phyloP scores from a whole-genome alignment of 2,329 filamentous ascomycete genomes.

The Fusarium hostae region DNA sequence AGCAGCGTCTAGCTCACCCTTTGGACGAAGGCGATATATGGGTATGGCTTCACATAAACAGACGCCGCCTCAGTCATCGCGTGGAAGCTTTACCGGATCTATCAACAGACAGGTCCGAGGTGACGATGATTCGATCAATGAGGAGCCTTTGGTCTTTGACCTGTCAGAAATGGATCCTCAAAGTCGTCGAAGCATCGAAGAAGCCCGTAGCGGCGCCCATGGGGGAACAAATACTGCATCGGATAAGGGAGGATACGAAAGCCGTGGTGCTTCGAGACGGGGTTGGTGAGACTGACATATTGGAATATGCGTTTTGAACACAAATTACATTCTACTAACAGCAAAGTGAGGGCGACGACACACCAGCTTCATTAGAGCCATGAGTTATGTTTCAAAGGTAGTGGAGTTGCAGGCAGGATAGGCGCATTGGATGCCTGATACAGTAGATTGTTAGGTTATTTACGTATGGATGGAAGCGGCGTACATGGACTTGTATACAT shows the following conservation, averaged over 20 bases:
- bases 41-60: conserved; percentile 56
- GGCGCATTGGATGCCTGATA: conserved; percentile 27
- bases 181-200: conserved; percentile 68
- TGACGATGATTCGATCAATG: conserved; percentile 66
- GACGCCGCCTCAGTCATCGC: conserved; percentile 57
- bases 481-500: conserved; percentile 26
- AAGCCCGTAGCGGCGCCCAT: conserved; percentile 55
- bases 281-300: conserved; percentile 49
- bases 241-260: conserved; percentile 55
- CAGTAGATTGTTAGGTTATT: conserved; percentile 14
- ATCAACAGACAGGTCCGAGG: conserved; percentile 52
- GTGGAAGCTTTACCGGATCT: conserved; percentile 59
- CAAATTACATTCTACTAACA: conserved; percentile 7
- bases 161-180: conserved; percentile 76
- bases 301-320: conserved; percentile 17
- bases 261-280: conserved; percentile 49
- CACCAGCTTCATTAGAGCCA: conserved; percentile 13
- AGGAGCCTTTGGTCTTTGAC: conserved; percentile 77
- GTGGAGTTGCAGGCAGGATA: conserved; percentile 29
- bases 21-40: conserved; percentile 59
- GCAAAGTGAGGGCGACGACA: neutral
- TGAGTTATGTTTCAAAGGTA: conserved; percentile 23
- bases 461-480: conserved; percentile 19
- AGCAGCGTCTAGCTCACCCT: conserved; percentile 57
- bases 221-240: conserved; percentile 47